phyloP scores from a whole-genome alignment of 371 early-diverging fungal genomes.

The Apophysomyces sp. region DNA sequence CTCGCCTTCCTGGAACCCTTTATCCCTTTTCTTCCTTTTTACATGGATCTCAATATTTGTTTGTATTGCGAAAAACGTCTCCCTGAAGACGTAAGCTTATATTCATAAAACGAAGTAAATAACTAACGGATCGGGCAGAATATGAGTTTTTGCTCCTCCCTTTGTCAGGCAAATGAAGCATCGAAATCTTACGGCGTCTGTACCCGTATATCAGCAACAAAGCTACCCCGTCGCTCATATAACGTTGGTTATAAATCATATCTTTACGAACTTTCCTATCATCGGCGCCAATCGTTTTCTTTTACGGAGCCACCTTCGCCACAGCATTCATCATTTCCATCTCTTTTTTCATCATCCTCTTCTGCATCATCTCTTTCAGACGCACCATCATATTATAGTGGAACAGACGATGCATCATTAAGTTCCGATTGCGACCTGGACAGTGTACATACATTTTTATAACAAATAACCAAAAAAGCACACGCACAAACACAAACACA shows the following conservation, averaged over 20 bases:
- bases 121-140: neutral
- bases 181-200: slow-evolving; percentile 6
- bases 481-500: neutral
- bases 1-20: neutral
- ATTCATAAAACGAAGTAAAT: neutral
- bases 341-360: slow-evolving; percentile 6
- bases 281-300: slow-evolving; percentile 20
- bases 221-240: neutral
- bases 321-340: neutral
- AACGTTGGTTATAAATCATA: neutral
- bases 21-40: neutral
- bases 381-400: neutral
- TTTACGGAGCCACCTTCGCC: neutral
- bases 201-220: neutral
- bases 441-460: slow-evolving; percentile 18
- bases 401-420: neutral
- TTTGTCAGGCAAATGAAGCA: slow-evolving; percentile 18
- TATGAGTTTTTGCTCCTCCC: slow-evolving; percentile 14
- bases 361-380: slow-evolving; percentile 3
- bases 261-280: slow-evolving; percentile 16
- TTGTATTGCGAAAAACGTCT: slow-evolving; percentile 24
- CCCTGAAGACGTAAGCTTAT: slow-evolving; percentile 12
- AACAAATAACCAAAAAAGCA: neutral
- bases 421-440: slow-evolving; percentile 8
- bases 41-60: slow-evolving; percentile 27